Conservation (phyloP, 306 rosid genomes). For the Vachellia pachyceras region DNA sequence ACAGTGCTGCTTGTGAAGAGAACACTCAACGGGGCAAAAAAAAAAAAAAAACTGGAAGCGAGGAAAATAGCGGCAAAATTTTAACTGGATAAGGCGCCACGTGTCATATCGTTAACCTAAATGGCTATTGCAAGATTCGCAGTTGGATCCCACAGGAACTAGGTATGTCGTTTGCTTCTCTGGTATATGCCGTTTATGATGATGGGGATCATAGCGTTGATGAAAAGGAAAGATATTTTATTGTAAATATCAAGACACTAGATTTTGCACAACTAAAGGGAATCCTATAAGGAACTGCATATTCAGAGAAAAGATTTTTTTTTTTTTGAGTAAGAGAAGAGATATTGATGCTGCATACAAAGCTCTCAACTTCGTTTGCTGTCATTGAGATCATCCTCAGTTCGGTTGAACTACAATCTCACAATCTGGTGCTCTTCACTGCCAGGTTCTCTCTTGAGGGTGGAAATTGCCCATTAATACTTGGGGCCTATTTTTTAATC, state of each 20-base stretch:
- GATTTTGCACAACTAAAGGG: not conserved
- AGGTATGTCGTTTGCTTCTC: not conserved
- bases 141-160: not conserved
- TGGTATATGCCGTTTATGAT: too few relatives aligned
- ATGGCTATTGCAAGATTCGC: not conserved
- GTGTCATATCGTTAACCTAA: conserved; percentile 3
- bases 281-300: too few relatives aligned
- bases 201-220: too few relatives aligned
- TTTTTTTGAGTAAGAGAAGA: too few relatives aligned
- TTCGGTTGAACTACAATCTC: not conserved
- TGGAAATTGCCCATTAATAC: too few relatives aligned
- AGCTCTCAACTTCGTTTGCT: not conserved
- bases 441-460: not conserved
- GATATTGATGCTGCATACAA: not conserved
- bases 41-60: too few relatives aligned
- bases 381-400: not conserved
- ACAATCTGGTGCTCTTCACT: not conserved
- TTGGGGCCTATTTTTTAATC: too few relatives aligned
- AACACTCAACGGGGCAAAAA: not conserved
- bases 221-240: too few relatives aligned
- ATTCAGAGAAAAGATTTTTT: too few relatives aligned
- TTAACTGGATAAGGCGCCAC: conserved; percentile 33
- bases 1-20: not conserved
- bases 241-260: too few relatives aligned
- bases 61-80: conserved; percentile 20